Conservation (phyloP, 352 stramenopile genomes). For the Phytophthora pseudosyringae region DNA sequence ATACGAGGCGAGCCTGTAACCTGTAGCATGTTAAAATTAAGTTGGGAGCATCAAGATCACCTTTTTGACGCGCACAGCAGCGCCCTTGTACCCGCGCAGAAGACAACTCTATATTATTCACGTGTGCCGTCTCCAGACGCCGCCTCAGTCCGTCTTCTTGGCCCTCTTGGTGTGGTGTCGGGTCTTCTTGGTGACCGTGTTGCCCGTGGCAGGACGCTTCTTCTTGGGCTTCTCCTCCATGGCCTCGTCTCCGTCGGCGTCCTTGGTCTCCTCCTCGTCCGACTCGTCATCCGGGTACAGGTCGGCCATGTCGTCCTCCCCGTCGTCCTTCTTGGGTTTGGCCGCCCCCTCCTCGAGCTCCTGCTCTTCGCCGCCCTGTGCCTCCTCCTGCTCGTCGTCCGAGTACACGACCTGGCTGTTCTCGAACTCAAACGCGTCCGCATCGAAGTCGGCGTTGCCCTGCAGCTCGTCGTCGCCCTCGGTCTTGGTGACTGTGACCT, state of each 20-base stretch:
- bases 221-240: slow-evolving; percentile 51
- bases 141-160: slow-evolving; percentile 30
- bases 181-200: slow-evolving; percentile 37
- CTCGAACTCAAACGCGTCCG: slow-evolving; percentile 84
- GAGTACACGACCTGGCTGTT: slow-evolving; percentile 78
- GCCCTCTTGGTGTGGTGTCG: slow-evolving; percentile 36
- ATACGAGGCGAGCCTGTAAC: slow-evolving; percentile 32
- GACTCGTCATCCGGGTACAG: slow-evolving; percentile 66
- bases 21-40: slow-evolving; percentile 36
- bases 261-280: slow-evolving; percentile 38
- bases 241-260: slow-evolving; percentile 40
- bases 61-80: slow-evolving; percentile 23
- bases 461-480: slow-evolving; percentile 37
- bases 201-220: slow-evolving; percentile 44
- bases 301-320: slow-evolving; percentile 66
- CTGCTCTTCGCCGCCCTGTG: slow-evolving; percentile 22
- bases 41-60: slow-evolving; percentile 33
- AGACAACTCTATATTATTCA: slow-evolving; percentile 40
- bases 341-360: slow-evolving; percentile 13
- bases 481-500: slow-evolving; percentile 45
- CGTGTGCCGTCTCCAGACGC: background rate
- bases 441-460: slow-evolving; percentile 64
- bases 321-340: slow-evolving; percentile 31
- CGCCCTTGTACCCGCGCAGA: background rate
- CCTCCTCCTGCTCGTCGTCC: slow-evolving; percentile 66